A percentile compares a stretch with the other conserved stretches of the same genome.
Conservation (phyloP, 1,139 yeast species). For the Arxiozyma heterogenica region DNA sequence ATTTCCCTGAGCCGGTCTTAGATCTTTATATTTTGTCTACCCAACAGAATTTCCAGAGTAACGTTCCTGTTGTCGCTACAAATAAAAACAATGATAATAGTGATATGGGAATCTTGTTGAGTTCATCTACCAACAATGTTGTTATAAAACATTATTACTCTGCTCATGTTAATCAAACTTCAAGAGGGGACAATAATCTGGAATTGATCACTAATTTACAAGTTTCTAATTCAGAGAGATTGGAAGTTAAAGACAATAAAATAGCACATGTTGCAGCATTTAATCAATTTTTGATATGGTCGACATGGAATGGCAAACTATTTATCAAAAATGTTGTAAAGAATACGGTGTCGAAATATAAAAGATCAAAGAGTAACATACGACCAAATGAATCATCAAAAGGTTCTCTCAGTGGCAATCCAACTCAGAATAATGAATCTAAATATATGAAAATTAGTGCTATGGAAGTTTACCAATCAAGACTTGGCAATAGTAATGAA, state of each 20-base stretch:
- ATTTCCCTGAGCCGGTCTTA: conserved; percentile 27
- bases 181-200: neutral
- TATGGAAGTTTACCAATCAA: neutral
- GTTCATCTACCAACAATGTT: conserved; percentile 10
- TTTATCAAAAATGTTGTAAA: conserved; percentile 7
- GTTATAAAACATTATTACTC: conserved; percentile 4
- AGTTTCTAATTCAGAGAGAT: neutral
- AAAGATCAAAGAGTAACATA: conserved; percentile 17
- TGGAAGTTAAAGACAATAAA: conserved; percentile 5
- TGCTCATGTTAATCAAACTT: neutral
- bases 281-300: conserved; percentile 7
- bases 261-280: conserved; percentile 12
- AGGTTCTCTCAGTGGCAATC: conserved; percentile 7
- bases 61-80: conserved; percentile 8
- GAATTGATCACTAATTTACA: neutral
- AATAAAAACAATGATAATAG: neutral
- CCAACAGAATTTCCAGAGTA: conserved; percentile 4
- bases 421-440: neutral
- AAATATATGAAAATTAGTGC: conserved; percentile 4
- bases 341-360: conserved; percentile 2
- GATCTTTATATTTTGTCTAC: conserved; percentile 9
- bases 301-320: conserved; percentile 22
- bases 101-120: conserved; percentile 3
- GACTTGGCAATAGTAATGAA: neutral
- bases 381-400: conserved; percentile 17